These are phyloP conservation scores for Neonectria sp. DNA, from an alignment of 2,329 filamentous ascomycete genomes.

Conservation along the genomic window DNA sequence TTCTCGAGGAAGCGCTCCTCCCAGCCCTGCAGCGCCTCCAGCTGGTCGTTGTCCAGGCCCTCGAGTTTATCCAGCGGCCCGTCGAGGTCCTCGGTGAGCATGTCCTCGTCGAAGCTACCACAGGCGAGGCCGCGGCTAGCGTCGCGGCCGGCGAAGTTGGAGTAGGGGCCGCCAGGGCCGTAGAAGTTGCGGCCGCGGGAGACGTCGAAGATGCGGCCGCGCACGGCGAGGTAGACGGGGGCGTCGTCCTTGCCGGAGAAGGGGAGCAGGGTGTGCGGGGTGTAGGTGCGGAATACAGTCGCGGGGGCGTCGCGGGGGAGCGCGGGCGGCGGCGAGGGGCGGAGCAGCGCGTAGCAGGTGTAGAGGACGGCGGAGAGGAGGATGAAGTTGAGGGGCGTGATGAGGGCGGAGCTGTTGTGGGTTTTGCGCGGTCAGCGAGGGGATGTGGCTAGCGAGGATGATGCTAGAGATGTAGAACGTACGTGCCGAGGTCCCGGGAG, in stretches of 20 bases:
- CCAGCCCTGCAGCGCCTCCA: conserved; percentile 90
- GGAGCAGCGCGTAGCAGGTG: conserved; percentile 70
- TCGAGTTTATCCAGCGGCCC: conserved; percentile 84
- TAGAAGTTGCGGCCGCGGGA: conserved; percentile 92
- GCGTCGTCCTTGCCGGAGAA: conserved; percentile 82
- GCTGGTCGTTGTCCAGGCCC: conserved; percentile 80
- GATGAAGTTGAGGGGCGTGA: conserved; percentile 75
- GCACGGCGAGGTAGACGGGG: conserved; percentile 92
- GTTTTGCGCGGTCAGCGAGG: conserved; percentile 11
- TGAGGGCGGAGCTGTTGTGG: conserved; percentile 57
- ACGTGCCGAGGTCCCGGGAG: conserved; percentile 59
- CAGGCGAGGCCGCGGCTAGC: conserved; percentile 89
- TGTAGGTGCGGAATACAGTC: conserved; percentile 78
- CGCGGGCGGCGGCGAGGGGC: conserved; percentile 61
- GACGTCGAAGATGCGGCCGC: conserved; percentile 93
- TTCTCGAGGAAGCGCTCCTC: conserved; percentile 94
- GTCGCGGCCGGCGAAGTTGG: conserved; percentile 95
- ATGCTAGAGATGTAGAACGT: conserved; percentile 35
- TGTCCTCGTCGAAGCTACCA: conserved; percentile 94
- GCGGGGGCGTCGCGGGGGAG: conserved; percentile 70
- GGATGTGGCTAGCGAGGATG: not conserved
- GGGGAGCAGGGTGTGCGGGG: conserved; percentile 84
- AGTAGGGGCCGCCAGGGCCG: conserved; percentile 93
- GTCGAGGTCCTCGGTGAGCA: conserved; percentile 93
- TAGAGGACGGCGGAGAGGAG: conserved; percentile 71